phyloP scores from a whole-genome alignment of 2,329 filamentous ascomycete species.

The Colletotrichum nymphaeae region DNA sequence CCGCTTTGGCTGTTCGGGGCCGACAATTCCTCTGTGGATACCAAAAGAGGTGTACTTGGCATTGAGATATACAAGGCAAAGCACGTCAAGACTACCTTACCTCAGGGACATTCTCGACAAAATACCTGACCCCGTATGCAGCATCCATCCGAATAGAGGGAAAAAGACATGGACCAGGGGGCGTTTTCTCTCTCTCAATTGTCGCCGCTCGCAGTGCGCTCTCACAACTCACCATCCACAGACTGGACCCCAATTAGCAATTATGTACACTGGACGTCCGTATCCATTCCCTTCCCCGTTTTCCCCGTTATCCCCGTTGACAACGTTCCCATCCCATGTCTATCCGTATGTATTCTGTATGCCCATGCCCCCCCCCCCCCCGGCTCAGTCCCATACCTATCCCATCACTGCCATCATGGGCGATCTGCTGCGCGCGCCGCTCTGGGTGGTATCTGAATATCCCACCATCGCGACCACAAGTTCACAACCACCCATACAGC shows the following conservation, averaged over 20 bases:
- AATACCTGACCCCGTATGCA: no score
- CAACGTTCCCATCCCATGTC: not conserved
- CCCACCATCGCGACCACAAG: not conserved
- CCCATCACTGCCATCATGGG: not conserved
- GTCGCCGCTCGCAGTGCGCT: not conserved
- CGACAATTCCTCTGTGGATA: not conserved
- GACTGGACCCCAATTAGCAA: not conserved
- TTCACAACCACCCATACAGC: not conserved
- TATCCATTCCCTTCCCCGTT: not conserved
- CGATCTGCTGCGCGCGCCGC: not conserved
- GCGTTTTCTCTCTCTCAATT: not conserved
- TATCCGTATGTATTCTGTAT: not conserved
- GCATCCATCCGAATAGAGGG: not conserved
- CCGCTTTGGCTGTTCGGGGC: no score
- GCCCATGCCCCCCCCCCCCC: not conserved
- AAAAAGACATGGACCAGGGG: not conserved
- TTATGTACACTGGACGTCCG: not conserved
- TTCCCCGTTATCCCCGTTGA: not conserved
- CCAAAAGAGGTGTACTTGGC: no score
- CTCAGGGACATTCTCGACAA: not conserved
- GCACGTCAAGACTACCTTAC: not conserved
- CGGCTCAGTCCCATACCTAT: not conserved
- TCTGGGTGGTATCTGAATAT: not conserved
- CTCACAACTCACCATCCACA: slow-evolving; percentile 16
- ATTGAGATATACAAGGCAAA: not conserved